Evolutionary conservation across 768 basidiomycete species (phyloP), one percentile per base, ranked within the genome.

Genomic region (Suillus weaverae): DNA sequence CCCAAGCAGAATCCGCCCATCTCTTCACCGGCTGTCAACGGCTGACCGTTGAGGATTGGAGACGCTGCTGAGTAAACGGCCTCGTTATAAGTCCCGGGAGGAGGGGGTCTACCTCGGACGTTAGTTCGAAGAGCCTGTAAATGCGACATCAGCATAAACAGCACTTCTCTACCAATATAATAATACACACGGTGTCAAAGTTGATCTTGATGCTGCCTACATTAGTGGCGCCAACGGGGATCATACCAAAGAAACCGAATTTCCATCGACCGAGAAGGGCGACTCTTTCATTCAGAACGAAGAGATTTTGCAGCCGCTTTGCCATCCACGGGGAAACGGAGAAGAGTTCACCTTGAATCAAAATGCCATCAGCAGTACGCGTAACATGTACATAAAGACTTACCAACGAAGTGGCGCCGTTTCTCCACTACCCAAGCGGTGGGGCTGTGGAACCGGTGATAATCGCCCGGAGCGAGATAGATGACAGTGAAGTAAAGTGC

Each of bases 211-310:
- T 99, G 67, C 90, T 92, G 5, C 97, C 97, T 60, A 99, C 97
- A 75, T 99, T 99, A 13, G 97, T 99, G 2, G 97, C 97, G 3
- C 97, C 97, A 35, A 99, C 97, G 11, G 97, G 97, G 0, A 97
- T 88, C 95, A 98, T 98, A 33, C 90, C 82, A 76, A 97, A 99
- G 83, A 98, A 98, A 1, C 97, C 97, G 70, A 97, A 81, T 72
- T 87, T 88, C 97, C 97, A 99, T 62, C 94, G 81, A 7, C 97
- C 97, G 36, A 99, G 86, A 26, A 99, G 83, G 2, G 96, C 95
- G 10, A 99, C 97, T 30, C 97, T 89, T 79, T 99, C 97, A 73
- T 99, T 99, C n/a, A 99, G 83, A 10, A 99, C 95, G 69, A 99
- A 99, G 20, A 99, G 79, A 73, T 97, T 94, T 73, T 92, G 87